phyloP scores from a whole-genome alignment of 2,329 filamentous ascomycete species.

The Stachybotrys chlorohalonatus region DNA sequence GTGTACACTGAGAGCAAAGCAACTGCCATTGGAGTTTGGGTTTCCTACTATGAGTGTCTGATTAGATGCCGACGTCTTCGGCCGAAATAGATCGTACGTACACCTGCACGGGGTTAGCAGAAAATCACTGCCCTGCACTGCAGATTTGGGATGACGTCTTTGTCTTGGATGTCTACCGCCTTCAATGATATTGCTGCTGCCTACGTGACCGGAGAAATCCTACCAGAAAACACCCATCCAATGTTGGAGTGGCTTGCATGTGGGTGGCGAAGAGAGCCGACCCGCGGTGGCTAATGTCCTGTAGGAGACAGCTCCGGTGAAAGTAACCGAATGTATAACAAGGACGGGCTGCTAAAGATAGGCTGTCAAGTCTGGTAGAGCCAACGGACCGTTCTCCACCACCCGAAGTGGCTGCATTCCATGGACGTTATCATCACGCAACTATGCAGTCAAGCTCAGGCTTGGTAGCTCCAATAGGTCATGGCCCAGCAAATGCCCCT shows the following conservation, averaged over 20 bases:
- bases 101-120: neutral
- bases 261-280: too few species aligned
- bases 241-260: too few species aligned
- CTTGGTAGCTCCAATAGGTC: neutral
- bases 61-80: neutral
- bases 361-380: neutral
- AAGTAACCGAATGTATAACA: too few species aligned
- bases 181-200: too few species aligned
- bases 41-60: neutral
- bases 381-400: neutral
- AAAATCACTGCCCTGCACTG: neutral
- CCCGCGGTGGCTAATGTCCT: too few species aligned
- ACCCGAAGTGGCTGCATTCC: neutral
- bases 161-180: too few species aligned
- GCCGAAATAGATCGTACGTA: neutral
- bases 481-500: neutral
- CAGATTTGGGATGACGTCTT: neutral
- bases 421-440: neutral
- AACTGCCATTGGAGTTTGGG: slow-evolving; percentile 14
- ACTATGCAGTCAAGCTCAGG: neutral
- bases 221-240: too few species aligned
- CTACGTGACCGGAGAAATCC: too few species aligned
- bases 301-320: too few species aligned
- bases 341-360: neutral
- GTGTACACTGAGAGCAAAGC: neutral